A percentile compares a stretch with the other conserved stretches of the same genome.
These are phyloP conservation scores for Trichomonascaceae sp. DNA, from an alignment of 1,139 yeast genomes.

Conservation along the genomic window DNA sequence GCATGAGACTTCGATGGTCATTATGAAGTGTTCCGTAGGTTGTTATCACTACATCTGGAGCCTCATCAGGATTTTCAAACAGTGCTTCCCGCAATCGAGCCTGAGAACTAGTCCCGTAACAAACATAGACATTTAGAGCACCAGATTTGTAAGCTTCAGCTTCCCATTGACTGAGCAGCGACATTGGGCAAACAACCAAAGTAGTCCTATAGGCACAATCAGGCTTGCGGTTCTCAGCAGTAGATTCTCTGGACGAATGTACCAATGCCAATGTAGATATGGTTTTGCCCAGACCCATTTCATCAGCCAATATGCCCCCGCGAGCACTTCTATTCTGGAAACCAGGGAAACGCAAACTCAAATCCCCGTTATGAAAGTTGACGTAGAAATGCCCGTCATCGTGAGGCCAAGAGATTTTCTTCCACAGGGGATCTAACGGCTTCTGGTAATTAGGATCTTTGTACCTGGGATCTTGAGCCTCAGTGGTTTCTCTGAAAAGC, in stretches of 20 bases:
- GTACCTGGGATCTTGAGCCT: conserved; percentile 20
- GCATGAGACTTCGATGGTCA: conserved; percentile 46
- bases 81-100: conserved; percentile 39
- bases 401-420: conserved; percentile 66
- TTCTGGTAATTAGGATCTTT: conserved; percentile 34
- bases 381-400: conserved; percentile 51
- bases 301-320: conserved; percentile 96
- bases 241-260: conserved; percentile 36
- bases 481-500: conserved; percentile 44
- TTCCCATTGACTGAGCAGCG: conserved; percentile 86
- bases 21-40: conserved; percentile 84
- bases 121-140: conserved; percentile 38
- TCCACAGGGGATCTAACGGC: conserved; percentile 83
- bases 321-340: conserved; percentile 41
- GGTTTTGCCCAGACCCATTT: conserved; percentile 95
- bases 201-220: conserved; percentile 69
- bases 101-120: conserved; percentile 59
- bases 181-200: conserved; percentile 83
- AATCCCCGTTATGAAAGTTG: conserved; percentile 76
- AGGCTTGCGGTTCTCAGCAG: background rate
- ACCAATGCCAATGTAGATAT: conserved; percentile 74
- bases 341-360: conserved; percentile 60
- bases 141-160: conserved; percentile 59
- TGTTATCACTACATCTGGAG: conserved; percentile 75
- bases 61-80: conserved; percentile 33